Conservation (phyloP, 2,329 filamentous ascomycete species). For the Calonectria montana region DNA sequence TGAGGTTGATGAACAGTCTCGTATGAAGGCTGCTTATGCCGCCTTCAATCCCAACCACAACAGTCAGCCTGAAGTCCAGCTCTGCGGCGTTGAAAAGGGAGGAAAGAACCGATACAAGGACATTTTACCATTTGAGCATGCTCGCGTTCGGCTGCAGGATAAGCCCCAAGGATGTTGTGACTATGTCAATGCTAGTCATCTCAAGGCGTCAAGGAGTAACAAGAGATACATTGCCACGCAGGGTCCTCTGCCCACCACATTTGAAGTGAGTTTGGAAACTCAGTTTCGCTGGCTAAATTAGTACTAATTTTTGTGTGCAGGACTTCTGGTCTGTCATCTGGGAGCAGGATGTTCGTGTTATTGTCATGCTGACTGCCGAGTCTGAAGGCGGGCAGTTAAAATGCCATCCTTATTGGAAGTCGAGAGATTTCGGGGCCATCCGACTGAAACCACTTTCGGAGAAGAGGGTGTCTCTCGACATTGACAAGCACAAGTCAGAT, state of each 20-base stretch:
- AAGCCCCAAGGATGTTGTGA: conserved; percentile 79
- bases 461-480: conserved; percentile 82
- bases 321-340: conserved; percentile 99
- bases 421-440: conserved; percentile 80
- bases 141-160: conserved; percentile 82
- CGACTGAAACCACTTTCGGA: conserved; percentile 83
- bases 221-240: conserved; percentile 97
- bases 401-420: conserved; percentile 93
- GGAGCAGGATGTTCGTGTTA: conserved; percentile 94
- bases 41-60: conserved; percentile 56
- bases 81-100: conserved; percentile 95
- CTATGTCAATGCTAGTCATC: conserved; percentile 94
- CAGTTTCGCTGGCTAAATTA: neutral
- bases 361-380: conserved; percentile 97
- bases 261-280: conserved; percentile 71
- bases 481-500: conserved; percentile 62
- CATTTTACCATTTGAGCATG: conserved; percentile 95
- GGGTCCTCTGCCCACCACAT: conserved; percentile 91
- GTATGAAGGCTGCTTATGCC: conserved; percentile 86
- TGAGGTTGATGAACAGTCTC: conserved; percentile 85
- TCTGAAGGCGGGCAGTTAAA: conserved; percentile 93
- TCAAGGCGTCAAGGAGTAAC: conserved; percentile 83
- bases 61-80: conserved; percentile 65
- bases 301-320: conserved; percentile 57
- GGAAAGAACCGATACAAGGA: conserved; percentile 98